Evolutionary conservation across 1,284 basidiomycete species (phyloP).

Genomic region (Veloboletus limbatus): DNA sequence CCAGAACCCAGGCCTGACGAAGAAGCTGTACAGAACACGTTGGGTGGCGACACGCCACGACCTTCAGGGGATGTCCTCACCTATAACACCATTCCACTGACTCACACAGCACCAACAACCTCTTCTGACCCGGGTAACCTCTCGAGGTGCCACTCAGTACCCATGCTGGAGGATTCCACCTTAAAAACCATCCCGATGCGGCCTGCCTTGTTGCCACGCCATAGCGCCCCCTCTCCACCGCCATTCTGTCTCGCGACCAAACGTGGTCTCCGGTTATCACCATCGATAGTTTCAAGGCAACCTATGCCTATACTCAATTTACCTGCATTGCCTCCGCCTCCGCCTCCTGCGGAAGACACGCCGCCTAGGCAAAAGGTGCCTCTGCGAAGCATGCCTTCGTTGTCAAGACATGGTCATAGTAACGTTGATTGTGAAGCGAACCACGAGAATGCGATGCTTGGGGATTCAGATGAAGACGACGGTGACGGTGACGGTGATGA

Average conservation of each 20-base stretch:
- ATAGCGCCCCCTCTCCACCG: conserved; percentile 17
- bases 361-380: conserved; percentile 25
- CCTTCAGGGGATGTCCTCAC: conserved; percentile 1
- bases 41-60: conserved; percentile 17
- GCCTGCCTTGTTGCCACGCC: conserved; percentile 7
- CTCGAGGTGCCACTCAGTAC: not conserved
- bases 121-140: not conserved
- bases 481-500: conserved; percentile 32
- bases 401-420: conserved; percentile 44
- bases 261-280: conserved; percentile 32
- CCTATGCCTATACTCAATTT: conserved; percentile 30
- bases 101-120: conserved; percentile 1
- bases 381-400: conserved; percentile 47
- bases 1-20: conserved; percentile 1
- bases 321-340: conserved; percentile 18
- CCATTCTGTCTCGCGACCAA: conserved; percentile 28
- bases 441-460: conserved; percentile 39
- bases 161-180: not conserved
- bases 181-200: conserved; percentile 4
- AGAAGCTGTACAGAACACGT: conserved; percentile 9
- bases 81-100: conserved; percentile 5
- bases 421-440: conserved; percentile 36
- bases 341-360: conserved; percentile 17
- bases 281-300: conserved; percentile 31
- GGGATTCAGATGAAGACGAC: conserved; percentile 39